Evolutionary conservation across 1,284 basidiomycete genomes (phyloP).

Genomic region (Fomitiporia mediterranea): DNA sequence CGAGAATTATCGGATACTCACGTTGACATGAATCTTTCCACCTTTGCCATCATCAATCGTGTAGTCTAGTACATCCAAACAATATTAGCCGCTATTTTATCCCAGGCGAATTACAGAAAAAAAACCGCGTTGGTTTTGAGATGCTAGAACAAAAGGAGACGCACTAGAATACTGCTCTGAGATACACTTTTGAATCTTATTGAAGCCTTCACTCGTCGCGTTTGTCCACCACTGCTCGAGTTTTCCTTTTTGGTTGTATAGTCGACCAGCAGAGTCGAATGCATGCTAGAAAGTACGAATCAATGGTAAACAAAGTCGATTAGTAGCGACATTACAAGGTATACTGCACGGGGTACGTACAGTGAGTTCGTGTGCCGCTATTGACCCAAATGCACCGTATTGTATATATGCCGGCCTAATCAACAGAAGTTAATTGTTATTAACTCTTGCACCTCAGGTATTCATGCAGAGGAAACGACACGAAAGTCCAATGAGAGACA

Average conservation of each 20-base stretch:
- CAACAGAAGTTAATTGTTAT: slow-evolving; percentile 6
- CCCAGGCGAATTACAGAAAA: neutral
- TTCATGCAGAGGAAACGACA: neutral
- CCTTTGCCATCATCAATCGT: slow-evolving; percentile 84
- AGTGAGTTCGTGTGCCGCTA: slow-evolving; percentile 87
- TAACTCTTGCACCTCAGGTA: slow-evolving; percentile 5
- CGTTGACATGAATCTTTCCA: slow-evolving; percentile 79
- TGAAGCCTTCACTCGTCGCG: slow-evolving; percentile 78
- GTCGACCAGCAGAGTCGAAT: slow-evolving; percentile 86
- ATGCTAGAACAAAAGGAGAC: slow-evolving; percentile 20
- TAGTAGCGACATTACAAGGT: too few species aligned
- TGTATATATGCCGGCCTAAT: slow-evolving; percentile 82
- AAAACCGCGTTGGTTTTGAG: slow-evolving; percentile 1
- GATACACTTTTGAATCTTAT: slow-evolving; percentile 82
- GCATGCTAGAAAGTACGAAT: slow-evolving; percentile 65
- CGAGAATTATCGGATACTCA: slow-evolving; percentile 38
- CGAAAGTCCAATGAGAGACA: neutral
- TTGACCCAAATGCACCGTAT: slow-evolving; percentile 88
- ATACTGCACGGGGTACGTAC: slow-evolving; percentile 39
- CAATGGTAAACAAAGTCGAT: too few species aligned
- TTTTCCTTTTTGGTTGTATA: slow-evolving; percentile 78
- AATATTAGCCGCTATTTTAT: neutral
- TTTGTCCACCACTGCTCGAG: slow-evolving; percentile 88
- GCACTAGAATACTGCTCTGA: slow-evolving; percentile 80
- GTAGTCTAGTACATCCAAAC: slow-evolving; percentile 51